Base-by-base conservation (phyloP, 2,329 filamentous ascomycete species). In the Chaetoscypha palmicola region DNA sequence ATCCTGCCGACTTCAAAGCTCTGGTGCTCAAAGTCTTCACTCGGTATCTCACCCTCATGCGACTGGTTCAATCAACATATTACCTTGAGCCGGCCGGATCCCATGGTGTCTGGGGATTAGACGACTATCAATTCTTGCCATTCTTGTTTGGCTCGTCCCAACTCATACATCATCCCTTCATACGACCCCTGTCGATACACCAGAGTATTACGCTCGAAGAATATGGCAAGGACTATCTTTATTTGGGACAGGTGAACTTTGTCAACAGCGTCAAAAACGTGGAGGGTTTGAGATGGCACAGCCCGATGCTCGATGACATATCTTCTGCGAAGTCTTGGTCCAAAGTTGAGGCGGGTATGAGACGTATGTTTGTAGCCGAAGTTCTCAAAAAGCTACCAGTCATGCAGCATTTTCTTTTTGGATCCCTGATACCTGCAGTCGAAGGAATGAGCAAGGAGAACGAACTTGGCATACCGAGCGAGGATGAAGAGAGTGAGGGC, bases 391-490 rank as follows among this genome's bases (percentile, higher is more conserved):
- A 98, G 66, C 64, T 98, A 43, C 92, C 92, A 1, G 91, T 98
- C 33, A 97, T 97, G 89, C 92, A 98, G 67, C 94, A 98, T 64
- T 98, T 98, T 57, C 61, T 98, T 43, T 98, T 98, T 60, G 92
- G 92, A 1, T 83, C 81, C 7, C 66, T 98, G 39, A 73, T 98
- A 1, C 83, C 87, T 0, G 88, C 91, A 0, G 78, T 73, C 0
- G 78, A 87, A 17, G 86, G 79, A 1, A 97, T 98, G 92, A 85
- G 79, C 50, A 74, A 71, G 36, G 77, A 81, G 55, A 67, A 68
- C 20, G 73, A 78, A 36, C 66, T 66, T 1, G 73, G 68, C n/a
- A 58, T 63, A 3, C 58, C 62, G 2, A 63, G 63, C 3, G 69
- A 72, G 32, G 74, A 73, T 9, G 69, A 69, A 21, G 74, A 77